These are phyloP conservation scores for Globisporangium middletonii DNA, from an alignment of 352 stramenopile genomes.

Conservation along the genomic window DNA sequence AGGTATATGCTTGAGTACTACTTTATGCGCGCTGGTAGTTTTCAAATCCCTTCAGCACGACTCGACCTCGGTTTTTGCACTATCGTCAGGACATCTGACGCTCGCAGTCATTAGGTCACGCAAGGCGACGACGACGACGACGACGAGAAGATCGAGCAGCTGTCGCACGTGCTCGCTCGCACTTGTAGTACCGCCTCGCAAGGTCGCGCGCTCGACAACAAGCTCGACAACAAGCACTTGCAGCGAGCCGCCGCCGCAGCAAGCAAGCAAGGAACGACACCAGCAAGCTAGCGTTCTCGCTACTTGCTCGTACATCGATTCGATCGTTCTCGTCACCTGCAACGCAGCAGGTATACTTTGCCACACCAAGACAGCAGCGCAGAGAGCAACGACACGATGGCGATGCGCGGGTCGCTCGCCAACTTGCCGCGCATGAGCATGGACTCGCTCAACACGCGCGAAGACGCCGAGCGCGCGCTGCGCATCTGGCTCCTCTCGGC, in stretches of 20 bases:
- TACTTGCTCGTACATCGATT: not conserved
- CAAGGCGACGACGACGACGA: not conserved
- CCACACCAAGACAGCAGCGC: not conserved
- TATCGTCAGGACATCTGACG: not conserved
- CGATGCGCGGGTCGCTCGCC: conserved; percentile 32
- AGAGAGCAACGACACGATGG: not conserved
- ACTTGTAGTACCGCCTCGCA: no score
- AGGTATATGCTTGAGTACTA: no score
- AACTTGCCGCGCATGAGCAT: conserved; percentile 38
- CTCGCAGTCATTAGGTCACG: not conserved
- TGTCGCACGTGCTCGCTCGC: no score
- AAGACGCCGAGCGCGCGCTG: conserved; percentile 38
- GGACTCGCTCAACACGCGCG: conserved; percentile 42
- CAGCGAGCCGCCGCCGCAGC: not conserved
- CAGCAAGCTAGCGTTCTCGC: not conserved
- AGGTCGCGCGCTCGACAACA: no score
- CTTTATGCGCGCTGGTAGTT: no score
- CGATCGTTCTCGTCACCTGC: not conserved
- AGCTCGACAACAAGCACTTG: not conserved
- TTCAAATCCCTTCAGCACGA: not conserved
- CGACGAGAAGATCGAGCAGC: no score
- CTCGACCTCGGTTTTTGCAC: not conserved
- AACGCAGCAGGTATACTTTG: conserved; percentile 1
- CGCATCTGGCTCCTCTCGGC: conserved; percentile 69
- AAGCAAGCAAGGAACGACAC: not conserved